A percentile compares a stretch with the other conserved stretches of the same genome.
Conservation (phyloP, 192 early-diverging fungal species). For the Chytriomyces sp. region DNA sequence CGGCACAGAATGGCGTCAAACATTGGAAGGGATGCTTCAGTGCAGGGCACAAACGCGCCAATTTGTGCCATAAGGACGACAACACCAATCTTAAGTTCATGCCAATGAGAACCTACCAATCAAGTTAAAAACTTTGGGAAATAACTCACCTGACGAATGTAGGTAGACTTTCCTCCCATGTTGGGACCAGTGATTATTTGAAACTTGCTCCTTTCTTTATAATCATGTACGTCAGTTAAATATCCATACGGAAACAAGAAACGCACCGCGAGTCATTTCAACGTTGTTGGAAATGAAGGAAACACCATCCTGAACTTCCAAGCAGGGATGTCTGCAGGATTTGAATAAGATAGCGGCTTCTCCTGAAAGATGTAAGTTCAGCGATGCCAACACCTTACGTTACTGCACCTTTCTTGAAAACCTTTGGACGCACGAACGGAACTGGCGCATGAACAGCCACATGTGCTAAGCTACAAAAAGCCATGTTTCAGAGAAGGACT, state of each 20-base stretch:
- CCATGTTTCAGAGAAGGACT: background rate
- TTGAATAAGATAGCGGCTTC: slow-evolving; percentile 70
- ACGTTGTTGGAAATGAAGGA: slow-evolving; percentile 96
- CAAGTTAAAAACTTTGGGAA: background rate
- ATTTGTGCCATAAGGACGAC: slow-evolving; percentile 92
- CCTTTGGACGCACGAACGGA: slow-evolving; percentile 80
- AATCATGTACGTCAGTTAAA: background rate
- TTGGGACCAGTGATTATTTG: slow-evolving; percentile 96
- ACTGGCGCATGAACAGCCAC: slow-evolving; percentile 79
- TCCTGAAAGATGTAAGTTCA: slow-evolving; percentile 35
- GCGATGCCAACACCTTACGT: background rate
- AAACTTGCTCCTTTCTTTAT: slow-evolving; percentile 55
- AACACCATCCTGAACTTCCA: slow-evolving; percentile 90
- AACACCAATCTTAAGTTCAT: slow-evolving; percentile 71
- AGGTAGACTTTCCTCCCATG: slow-evolving; percentile 99
- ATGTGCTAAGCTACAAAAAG: slow-evolving; percentile 78
- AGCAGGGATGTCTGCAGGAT: slow-evolving; percentile 84
- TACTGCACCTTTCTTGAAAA: slow-evolving; percentile 52
- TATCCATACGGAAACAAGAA: background rate
- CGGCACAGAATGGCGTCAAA: slow-evolving; percentile 90
- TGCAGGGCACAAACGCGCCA: slow-evolving; percentile 92
- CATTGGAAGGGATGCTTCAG: slow-evolving; percentile 64
- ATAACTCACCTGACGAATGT: slow-evolving; percentile 78
- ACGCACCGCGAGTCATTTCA: slow-evolving; percentile 63
- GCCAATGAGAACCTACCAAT: background rate